These are phyloP conservation scores for Mycena venus DNA, from an alignment of 768 basidiomycete genomes.

Conservation along the genomic window DNA sequence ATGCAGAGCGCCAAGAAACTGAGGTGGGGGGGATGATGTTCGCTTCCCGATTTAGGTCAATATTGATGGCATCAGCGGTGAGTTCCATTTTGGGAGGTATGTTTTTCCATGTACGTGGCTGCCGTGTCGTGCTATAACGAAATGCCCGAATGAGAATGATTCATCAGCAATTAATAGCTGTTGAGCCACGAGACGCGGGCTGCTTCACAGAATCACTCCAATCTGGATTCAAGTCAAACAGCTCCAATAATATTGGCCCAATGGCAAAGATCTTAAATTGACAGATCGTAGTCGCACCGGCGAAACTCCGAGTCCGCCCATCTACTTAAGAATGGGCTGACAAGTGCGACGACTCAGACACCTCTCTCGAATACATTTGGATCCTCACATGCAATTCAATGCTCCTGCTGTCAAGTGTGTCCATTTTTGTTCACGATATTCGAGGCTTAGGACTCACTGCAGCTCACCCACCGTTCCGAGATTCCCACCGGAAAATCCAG, in stretches of 20 bases:
- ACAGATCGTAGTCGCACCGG: too few species aligned
- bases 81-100: too few species aligned
- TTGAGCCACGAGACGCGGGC: too few species aligned
- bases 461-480: background rate
- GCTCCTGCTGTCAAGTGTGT: constrained; percentile 7
- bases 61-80: too few species aligned
- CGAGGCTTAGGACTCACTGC: background rate
- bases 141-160: too few species aligned
- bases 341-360: background rate
- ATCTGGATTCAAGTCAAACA: constrained; percentile 12
- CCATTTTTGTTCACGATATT: constrained; percentile 7
- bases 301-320: background rate
- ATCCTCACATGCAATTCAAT: constrained; percentile 10
- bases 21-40: too few species aligned
- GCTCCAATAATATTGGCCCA: background rate
- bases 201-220: constrained; percentile 6
- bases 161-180: background rate
- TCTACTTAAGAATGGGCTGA: background rate
- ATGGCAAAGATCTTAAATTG: background rate
- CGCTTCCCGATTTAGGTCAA: too few species aligned
- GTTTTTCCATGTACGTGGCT: too few species aligned
- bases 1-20: too few species aligned
- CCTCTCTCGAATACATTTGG: background rate
- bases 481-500: constrained; percentile 8
- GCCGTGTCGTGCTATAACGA: too few species aligned